Conservation (phyloP, 805 yeast genomes). For the Pichia insulana region DNA sequence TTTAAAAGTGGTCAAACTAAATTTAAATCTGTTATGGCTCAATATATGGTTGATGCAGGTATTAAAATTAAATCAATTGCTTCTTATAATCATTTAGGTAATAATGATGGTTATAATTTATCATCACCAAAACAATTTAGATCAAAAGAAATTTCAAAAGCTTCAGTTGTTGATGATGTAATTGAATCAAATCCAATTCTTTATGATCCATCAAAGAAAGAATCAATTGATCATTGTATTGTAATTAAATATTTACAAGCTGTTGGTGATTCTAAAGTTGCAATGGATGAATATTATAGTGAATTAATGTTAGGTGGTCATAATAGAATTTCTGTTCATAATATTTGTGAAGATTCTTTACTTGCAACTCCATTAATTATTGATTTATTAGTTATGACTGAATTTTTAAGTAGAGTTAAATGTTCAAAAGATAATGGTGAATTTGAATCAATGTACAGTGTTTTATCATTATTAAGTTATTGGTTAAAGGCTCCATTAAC, state of each 20-base stretch:
- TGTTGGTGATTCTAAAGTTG: conserved; percentile 93
- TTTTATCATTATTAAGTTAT: conserved; percentile 78
- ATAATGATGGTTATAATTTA: conserved; percentile 90
- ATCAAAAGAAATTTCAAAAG: conserved; percentile 90
- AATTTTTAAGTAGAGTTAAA: conserved; percentile 77
- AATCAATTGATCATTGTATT: conserved; percentile 83
- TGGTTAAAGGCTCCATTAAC: conserved; percentile 97
- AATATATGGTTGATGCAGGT: conserved; percentile 94
- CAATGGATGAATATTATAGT: conserved; percentile 96
- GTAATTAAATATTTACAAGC: conserved; percentile 92
- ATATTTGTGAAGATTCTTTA: conserved; percentile 92
- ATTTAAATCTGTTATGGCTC: conserved; percentile 92
- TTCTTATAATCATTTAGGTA: conserved; percentile 92
- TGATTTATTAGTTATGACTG: conserved; percentile 84
- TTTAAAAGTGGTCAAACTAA: conserved; percentile 96
- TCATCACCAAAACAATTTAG: conserved; percentile 89
- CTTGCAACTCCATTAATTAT: conserved; percentile 92
- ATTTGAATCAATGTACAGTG: conserved; percentile 69
- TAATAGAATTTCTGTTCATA: conserved; percentile 87
- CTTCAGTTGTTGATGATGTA: conserved; percentile 90
- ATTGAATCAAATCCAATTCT: conserved; percentile 78
- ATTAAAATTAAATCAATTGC: conserved; percentile 92
- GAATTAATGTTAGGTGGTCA: conserved; percentile 98
- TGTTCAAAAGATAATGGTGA: conserved; percentile 50
- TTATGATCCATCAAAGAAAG: conserved; percentile 73